Evolutionary conservation across 768 basidiomycete genomes (phyloP).

Genomic region (Tremella mesenterica): DNA sequence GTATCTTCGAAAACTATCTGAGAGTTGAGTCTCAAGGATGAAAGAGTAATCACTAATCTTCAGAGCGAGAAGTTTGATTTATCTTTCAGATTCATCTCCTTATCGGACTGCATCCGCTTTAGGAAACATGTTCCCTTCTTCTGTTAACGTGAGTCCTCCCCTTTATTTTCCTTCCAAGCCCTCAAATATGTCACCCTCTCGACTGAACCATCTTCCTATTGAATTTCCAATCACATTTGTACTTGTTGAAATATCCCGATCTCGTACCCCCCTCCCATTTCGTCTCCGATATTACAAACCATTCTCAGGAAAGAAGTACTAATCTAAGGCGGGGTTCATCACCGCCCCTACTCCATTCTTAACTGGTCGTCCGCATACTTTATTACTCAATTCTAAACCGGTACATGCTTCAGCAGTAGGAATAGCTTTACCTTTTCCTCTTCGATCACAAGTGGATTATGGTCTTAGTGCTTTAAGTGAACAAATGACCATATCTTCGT

Average conservation of each 20-base stretch:
- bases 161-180: too few species aligned
- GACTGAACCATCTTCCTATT: background rate
- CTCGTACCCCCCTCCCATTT: background rate
- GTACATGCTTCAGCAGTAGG: slow-evolving; percentile 24
- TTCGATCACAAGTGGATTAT: slow-evolving; percentile 8
- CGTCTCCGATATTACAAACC: background rate
- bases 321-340: slow-evolving; percentile 27
- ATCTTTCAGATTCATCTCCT: background rate
- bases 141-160: background rate
- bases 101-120: background rate
- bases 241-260: background rate
- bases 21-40: too few species aligned
- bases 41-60: too few species aligned
- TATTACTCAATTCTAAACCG: slow-evolving; percentile 25
- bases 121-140: background rate
- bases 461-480: slow-evolving; percentile 26
- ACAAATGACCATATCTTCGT: slow-evolving; percentile 23
- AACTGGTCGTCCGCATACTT: slow-evolving; percentile 37
- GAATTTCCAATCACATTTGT: background rate
- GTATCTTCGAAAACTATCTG: too few species aligned
- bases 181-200: background rate
- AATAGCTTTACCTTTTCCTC: slow-evolving; percentile 21
- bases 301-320: background rate
- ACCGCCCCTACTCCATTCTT: slow-evolving; percentile 42
- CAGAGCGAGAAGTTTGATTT: background rate